Conservation (phyloP, 2,329 filamentous ascomycete genomes). For the Paracamarosporium sp. region DNA sequence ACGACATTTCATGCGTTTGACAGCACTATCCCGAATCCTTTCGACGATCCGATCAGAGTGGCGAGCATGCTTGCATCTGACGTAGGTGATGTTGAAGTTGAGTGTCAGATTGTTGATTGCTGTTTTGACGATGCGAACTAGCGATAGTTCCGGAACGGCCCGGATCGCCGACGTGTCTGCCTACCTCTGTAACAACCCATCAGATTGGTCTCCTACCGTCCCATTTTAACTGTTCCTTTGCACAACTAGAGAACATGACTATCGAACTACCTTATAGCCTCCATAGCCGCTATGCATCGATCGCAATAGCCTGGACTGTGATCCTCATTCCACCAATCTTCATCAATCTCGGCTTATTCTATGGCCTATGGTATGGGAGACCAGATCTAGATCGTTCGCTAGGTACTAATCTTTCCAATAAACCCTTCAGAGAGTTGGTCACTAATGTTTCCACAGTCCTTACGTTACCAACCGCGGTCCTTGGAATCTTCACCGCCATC, state of each 20-base stretch:
- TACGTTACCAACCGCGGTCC: background rate
- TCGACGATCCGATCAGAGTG: too few species aligned
- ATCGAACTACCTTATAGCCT: background rate
- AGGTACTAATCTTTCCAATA: background rate
- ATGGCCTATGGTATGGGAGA: background rate
- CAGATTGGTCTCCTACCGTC: background rate
- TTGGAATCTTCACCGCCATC: background rate
- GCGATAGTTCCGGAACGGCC: background rate
- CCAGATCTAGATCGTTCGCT: background rate
- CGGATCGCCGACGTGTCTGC: background rate
- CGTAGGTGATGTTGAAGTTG: background rate
- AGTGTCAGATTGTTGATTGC: background rate
- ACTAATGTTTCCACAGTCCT: background rate
- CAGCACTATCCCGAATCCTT: too few species aligned
- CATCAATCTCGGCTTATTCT: background rate
- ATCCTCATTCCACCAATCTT: background rate
- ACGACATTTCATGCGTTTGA: too few species aligned
- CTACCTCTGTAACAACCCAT: background rate
- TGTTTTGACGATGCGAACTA: background rate
- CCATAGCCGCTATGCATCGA: background rate
- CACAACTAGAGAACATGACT: background rate
- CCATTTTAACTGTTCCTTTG: background rate
- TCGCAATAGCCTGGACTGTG: background rate
- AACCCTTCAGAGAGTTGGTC: background rate
- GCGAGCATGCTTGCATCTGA: too few species aligned